phyloP scores from a whole-genome alignment of 768 basidiomycete species.

The Auriscalpium vulgare region DNA sequence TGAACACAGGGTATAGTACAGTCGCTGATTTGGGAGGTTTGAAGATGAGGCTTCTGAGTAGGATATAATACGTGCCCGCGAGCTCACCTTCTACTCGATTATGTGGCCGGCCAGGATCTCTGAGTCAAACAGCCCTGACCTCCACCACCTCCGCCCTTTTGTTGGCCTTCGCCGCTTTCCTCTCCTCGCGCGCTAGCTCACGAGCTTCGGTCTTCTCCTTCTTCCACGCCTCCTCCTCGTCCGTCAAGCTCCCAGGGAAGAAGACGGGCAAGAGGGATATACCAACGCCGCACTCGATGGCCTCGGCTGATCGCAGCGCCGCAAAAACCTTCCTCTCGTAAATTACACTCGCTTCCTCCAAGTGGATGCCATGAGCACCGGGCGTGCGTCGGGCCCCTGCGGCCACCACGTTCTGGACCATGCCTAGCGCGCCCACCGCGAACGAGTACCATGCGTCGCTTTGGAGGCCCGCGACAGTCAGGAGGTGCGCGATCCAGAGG shows the following conservation, averaged over 20 bases:
- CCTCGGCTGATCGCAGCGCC: constrained; percentile 11
- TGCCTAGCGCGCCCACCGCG: constrained; percentile 19
- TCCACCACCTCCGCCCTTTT: too few relatives aligned
- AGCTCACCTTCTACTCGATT: too few relatives aligned
- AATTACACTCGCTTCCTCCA: constrained; percentile 6
- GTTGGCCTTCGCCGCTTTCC: too few relatives aligned
- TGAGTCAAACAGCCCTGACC: too few relatives aligned
- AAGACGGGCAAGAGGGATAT: constrained; percentile 13
- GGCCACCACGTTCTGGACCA: constrained; percentile 20
- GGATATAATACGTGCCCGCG: too few relatives aligned
- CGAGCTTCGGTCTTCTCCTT: background rate
- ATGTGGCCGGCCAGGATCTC: too few relatives aligned
- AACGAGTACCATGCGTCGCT: constrained; percentile 19
- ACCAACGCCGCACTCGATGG: constrained; percentile 9
- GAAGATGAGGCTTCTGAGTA: too few relatives aligned
- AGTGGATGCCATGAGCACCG: constrained; percentile 19
- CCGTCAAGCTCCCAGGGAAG: constrained; percentile 15
- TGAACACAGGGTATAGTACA: too few relatives aligned
- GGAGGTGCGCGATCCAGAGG: constrained; percentile 20
- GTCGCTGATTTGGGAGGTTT: too few relatives aligned
- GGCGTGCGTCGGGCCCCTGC: constrained; percentile 17
- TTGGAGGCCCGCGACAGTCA: constrained; percentile 18
- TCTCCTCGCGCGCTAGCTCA: too few relatives aligned
- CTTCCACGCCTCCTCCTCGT: constrained; percentile 8
- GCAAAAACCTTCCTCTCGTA: constrained; percentile 14